Conservation (phyloP, 805 yeast species). For the Priceomyces medius region DNA sequence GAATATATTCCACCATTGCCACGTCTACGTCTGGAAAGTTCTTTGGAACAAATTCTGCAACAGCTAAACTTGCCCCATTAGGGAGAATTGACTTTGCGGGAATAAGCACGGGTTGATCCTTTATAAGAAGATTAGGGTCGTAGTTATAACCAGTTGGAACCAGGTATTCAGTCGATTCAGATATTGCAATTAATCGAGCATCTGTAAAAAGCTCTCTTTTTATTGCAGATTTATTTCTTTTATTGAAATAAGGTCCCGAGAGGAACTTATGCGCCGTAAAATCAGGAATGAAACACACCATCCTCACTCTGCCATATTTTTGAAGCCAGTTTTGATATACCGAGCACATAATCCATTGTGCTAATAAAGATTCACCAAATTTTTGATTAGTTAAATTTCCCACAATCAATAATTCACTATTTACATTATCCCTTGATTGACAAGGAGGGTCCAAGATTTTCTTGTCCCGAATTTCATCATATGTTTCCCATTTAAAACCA, state of each 20-base stretch:
- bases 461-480: slow-evolving; percentile 42
- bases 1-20: slow-evolving; percentile 66
- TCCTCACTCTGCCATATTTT: slow-evolving; percentile 65
- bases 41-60: slow-evolving; percentile 56
- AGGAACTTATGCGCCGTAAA: slow-evolving; percentile 52
- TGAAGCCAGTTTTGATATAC: slow-evolving; percentile 73
- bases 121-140: slow-evolving; percentile 36
- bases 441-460: slow-evolving; percentile 35
- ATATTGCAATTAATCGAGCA: slow-evolving; percentile 52
- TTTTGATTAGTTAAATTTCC: slow-evolving; percentile 54
- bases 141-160: slow-evolving; percentile 29
- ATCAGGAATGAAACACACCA: slow-evolving; percentile 68
- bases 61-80: slow-evolving; percentile 40
- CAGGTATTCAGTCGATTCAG: slow-evolving; percentile 20
- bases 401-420: slow-evolving; percentile 54
- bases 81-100: slow-evolving; percentile 30
- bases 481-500: slow-evolving; percentile 72
- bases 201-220: slow-evolving; percentile 66
- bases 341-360: slow-evolving; percentile 73
- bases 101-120: slow-evolving; percentile 36
- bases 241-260: slow-evolving; percentile 50
- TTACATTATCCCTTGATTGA: slow-evolving; percentile 38
- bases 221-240: slow-evolving; percentile 62
- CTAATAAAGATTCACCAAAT: slow-evolving; percentile 64
- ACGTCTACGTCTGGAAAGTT: slow-evolving; percentile 29